Conservation (phyloP, 306 rosid species). For the Cucurbita moschata region DNA sequence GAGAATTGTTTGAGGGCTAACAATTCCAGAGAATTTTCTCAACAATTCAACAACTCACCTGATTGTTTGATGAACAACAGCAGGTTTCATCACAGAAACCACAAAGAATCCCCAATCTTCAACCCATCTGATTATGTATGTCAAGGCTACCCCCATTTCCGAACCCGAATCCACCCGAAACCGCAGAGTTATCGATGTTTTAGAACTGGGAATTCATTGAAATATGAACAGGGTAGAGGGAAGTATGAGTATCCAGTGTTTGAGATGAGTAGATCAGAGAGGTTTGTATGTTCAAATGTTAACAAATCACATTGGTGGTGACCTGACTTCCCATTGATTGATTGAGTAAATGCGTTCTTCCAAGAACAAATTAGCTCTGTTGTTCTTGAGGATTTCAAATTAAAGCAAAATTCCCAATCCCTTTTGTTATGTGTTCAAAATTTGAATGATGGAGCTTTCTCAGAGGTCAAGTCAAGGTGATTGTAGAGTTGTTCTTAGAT, state of each 20-base stretch:
- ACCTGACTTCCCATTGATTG: background rate
- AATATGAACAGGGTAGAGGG: constrained; percentile 18
- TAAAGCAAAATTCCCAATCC: background rate
- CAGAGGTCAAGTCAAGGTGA: background rate
- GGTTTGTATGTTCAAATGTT: constrained; percentile 24
- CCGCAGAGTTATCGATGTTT: constrained; percentile 30
- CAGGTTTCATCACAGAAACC: constrained; percentile 12
- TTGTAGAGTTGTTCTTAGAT: background rate
- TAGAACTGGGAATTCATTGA: constrained; percentile 19
- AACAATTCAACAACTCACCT: constrained; percentile 19
- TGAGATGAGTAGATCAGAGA: constrained; percentile 40
- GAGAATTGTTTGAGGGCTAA: constrained; percentile 49
- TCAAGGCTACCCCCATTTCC: constrained; percentile 63
- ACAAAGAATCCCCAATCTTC: constrained; percentile 60
- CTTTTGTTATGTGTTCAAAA: background rate
- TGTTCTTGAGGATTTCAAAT: background rate
- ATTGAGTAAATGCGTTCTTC: background rate
- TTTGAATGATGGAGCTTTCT: background rate
- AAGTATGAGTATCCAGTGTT: constrained; percentile 41
- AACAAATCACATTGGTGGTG: background rate
- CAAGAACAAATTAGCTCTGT: background rate
- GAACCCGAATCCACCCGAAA: constrained; percentile 22
- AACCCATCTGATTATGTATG: constrained; percentile 52
- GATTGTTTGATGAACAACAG: background rate
- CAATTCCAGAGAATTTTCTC: constrained; percentile 39